These are phyloP conservation scores for Populus euphratica DNA, from an alignment of 345 rosid species.

Conservation along the genomic window DNA sequence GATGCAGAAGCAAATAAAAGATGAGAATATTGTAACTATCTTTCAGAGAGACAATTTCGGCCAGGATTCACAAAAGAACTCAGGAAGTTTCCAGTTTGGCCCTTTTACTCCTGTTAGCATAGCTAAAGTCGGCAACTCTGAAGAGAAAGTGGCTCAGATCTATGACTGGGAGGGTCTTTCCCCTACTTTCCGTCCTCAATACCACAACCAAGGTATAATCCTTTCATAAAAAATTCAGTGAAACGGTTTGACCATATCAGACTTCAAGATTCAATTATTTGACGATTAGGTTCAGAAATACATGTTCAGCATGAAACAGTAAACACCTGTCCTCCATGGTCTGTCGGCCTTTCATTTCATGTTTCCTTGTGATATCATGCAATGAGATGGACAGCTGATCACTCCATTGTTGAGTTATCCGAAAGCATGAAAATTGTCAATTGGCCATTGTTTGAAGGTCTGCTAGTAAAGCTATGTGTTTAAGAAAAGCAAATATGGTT, in stretches of 20 bases:
- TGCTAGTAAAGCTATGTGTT: neutral
- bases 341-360: neutral
- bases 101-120: slow-evolving; percentile 25
- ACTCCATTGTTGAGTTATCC: neutral
- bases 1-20: slow-evolving; percentile 28
- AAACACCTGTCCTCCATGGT: neutral
- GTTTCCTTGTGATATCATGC: neutral
- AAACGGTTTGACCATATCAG: neutral
- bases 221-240: neutral
- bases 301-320: neutral
- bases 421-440: neutral
- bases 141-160: slow-evolving; percentile 1
- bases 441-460: neutral
- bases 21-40: slow-evolving; percentile 2
- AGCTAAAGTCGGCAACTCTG: slow-evolving; percentile 6
- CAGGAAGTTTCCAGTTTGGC: slow-evolving; percentile 25
- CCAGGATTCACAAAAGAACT: slow-evolving; percentile 16
- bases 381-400: neutral
- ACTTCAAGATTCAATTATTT: neutral
- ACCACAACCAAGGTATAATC: slow-evolving; percentile 31
- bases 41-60: slow-evolving; percentile 6
- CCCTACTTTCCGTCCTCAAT: slow-evolving; percentile 24
- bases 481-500: neutral
- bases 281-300: neutral
- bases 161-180: slow-evolving; percentile 28